Conservation (phyloP, 208 protist species). For the Leptomonas seymouri region DNA sequence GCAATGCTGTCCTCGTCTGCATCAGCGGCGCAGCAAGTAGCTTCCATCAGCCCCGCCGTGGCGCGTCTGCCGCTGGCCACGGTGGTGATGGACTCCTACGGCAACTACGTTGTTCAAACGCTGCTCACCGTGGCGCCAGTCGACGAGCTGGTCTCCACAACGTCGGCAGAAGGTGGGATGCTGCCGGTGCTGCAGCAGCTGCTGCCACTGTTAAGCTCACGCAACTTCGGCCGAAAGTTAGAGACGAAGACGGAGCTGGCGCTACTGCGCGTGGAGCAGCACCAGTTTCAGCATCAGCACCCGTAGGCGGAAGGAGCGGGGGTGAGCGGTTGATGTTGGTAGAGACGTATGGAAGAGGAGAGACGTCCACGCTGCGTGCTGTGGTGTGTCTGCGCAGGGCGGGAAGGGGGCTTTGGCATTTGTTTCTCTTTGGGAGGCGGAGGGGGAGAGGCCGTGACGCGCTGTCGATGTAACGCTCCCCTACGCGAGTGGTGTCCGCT, state of each 20-base stretch:
- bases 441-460: too few relatives aligned
- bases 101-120: conserved; percentile 98
- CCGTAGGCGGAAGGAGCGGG: neutral
- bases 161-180: conserved; percentile 32
- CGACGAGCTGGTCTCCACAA: conserved; percentile 40
- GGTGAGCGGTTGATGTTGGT: neutral
- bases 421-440: too few relatives aligned
- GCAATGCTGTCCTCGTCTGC: neutral
- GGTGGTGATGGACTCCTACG: conserved; percentile 93
- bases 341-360: neutral
- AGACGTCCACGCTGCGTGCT: neutral
- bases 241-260: conserved; percentile 60
- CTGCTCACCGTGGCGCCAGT: conserved; percentile 84
- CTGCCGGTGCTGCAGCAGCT: conserved; percentile 42
- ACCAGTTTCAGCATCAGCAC: conserved; percentile 25
- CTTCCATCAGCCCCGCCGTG: conserved; percentile 1
- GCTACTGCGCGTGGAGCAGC: conserved; percentile 40
- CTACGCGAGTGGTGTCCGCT: too few relatives aligned
- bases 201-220: conserved; percentile 44
- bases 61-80: conserved; percentile 49
- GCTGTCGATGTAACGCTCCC: too few relatives aligned
- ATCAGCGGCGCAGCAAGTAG: neutral
- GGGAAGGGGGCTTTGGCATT: too few relatives aligned
- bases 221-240: conserved; percentile 73
- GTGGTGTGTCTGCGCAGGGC: too few relatives aligned